phyloP scores from a whole-genome alignment of 768 basidiomycete species.

The Boletus rubroflammeus region DNA sequence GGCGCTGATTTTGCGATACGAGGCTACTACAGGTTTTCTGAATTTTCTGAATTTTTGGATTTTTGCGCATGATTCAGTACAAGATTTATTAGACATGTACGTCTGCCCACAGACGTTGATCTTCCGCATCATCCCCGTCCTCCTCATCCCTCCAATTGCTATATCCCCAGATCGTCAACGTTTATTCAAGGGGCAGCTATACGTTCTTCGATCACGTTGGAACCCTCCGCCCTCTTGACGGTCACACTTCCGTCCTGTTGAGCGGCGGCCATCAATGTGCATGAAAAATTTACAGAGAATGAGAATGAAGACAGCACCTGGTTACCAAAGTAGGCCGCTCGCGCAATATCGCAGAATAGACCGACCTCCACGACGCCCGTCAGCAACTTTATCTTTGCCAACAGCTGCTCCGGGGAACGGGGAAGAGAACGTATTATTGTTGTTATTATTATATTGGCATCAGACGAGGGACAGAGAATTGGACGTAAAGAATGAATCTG shows the following conservation, averaged over 20 bases:
- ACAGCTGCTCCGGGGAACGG: slow-evolving; percentile 46
- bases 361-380: slow-evolving; percentile 99
- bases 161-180: background rate
- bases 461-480: background rate
- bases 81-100: background rate
- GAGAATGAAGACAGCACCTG: slow-evolving; percentile 41
- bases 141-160: background rate
- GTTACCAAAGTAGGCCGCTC: slow-evolving; percentile 97
- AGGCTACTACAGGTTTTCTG: too few species aligned
- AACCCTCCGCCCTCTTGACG: slow-evolving; percentile 40
- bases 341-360: slow-evolving; percentile 89
- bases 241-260: slow-evolving; percentile 70
- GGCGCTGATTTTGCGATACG: too few species aligned
- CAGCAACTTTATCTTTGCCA: slow-evolving; percentile 83
- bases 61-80: background rate
- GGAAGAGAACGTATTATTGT: too few species aligned
- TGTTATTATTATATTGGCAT: background rate
- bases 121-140: background rate
- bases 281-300: background rate
- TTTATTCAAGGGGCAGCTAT: slow-evolving; percentile 7
- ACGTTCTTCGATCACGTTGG: slow-evolving; percentile 21
- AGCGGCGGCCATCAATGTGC: background rate
- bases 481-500: background rate
- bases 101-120: background rate
- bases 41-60: too few species aligned